Evolutionary conservation across 768 basidiomycete genomes (phyloP), one percentile per base, ranked within the genome.

Genomic region (Suillus subaureus): DNA sequence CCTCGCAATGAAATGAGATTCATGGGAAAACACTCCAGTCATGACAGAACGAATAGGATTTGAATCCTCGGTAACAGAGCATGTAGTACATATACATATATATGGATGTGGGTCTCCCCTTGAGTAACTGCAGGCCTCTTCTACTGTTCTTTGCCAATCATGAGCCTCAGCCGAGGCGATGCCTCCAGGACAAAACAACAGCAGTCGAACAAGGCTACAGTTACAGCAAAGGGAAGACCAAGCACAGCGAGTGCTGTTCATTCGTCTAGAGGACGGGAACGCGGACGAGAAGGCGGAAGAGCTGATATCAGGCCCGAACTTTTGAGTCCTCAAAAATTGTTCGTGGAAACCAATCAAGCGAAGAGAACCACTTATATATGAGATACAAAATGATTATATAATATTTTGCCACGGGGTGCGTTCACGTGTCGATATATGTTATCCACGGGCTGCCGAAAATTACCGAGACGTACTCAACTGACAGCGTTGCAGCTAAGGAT

Each of bases 301-400:
- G 86, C 87, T 89, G 82, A 79, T 76, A 79, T 89, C 92, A 75
- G 84, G 93, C 86, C 90, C 93, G 93, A 94, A 94, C 93, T 94
- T 92, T 91, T 86, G 75, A 87, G 92, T 94, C 91, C 88, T 84
- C 91, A 67, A 73, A 58, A 80, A 87, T 91, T 90, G 89, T 92
- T 92, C 87, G 61, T 73, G 74, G 71, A 68, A 15, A 73, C 18
- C 37, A 58, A 1, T 3, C 1, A 40, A 26, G 37, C 39, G 8
- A 40, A 40, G 57, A 58, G 16, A 12, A 58, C 8, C 1, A 21
- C 12, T 58, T 58, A 58, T 58, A 58, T 21, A 18, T 8, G 8
- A 37, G 23, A 15, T 9, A n/a, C n/a, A n/a, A 9, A 28, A 5
- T 4, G 56, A 58, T 58, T 58, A 58, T 40, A 28, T 58, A 58